These are phyloP conservation scores for Rhodotorula sp. DNA, from an alignment of 1,284 basidiomycete species.

Conservation along the genomic window DNA sequence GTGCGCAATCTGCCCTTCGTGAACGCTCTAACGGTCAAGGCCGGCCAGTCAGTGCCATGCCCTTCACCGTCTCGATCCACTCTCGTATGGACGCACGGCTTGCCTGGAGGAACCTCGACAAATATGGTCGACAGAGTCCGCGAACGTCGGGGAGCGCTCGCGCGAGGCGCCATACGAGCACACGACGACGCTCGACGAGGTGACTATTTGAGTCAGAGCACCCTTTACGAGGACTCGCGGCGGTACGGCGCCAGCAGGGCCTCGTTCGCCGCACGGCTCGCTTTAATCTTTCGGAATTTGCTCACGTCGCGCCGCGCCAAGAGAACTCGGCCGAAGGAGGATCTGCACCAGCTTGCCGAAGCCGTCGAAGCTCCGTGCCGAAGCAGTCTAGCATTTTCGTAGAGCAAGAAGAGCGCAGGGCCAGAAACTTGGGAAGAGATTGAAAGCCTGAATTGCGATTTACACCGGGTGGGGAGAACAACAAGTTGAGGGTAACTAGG, in stretches of 20 bases:
- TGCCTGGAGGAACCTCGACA: background rate
- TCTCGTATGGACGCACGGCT: background rate
- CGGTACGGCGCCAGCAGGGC: background rate
- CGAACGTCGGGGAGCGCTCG: background rate
- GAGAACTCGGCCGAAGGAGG: background rate
- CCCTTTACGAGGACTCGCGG: background rate
- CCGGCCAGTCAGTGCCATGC: no score
- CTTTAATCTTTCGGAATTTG: no score
- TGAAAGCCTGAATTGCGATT: no score
- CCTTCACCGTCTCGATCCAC: no score
- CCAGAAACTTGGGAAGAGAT: no score
- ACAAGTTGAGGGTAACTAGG: no score
- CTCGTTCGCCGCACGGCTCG: background rate
- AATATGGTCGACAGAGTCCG: constrained; percentile 8
- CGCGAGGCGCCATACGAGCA: constrained; percentile 1
- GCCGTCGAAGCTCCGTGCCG: background rate
- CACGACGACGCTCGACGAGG: background rate
- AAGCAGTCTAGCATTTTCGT: no score
- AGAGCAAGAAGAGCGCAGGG: no score
- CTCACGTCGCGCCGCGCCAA: background rate
- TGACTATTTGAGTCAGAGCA: background rate
- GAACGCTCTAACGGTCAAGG: no score
- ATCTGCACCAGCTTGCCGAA: background rate
- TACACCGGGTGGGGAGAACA: no score
- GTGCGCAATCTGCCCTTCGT: no score